A percentile compares a stretch with the other conserved stretches of the same genome.
Evolutionary conservation across 1,284 basidiomycete genomes (phyloP).

Genomic region (Anthracocystis setariae): DNA sequence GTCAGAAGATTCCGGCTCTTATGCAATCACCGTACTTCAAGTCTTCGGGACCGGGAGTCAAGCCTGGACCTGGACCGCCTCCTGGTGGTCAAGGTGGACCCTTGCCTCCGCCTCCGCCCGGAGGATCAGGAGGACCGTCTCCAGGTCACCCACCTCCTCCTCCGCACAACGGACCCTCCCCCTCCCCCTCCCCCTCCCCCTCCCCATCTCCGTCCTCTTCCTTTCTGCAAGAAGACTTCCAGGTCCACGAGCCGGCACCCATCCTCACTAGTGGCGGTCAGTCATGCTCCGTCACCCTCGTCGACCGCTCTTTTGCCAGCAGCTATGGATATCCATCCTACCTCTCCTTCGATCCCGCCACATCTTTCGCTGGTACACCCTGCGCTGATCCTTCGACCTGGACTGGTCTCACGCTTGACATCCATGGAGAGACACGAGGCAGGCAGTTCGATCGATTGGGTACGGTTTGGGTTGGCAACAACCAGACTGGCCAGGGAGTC

Average conservation of each 20-base stretch:
- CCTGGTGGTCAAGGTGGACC: background rate
- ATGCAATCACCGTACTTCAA: slow-evolving; percentile 29
- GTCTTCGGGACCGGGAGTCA: slow-evolving; percentile 4
- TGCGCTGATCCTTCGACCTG: slow-evolving; percentile 40
- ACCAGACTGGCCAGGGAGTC: slow-evolving; percentile 32
- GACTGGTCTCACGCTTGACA: slow-evolving; percentile 39
- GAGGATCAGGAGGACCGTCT: background rate
- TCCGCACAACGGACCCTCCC: background rate
- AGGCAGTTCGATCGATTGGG: slow-evolving; percentile 57
- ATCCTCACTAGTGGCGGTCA: slow-evolving; percentile 8
- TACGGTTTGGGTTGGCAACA: slow-evolving; percentile 39
- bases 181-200: background rate
- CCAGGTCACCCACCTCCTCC: background rate
- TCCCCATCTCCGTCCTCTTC: background rate
- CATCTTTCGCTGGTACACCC: slow-evolving; percentile 4
- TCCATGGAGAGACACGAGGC: slow-evolving; percentile 35
- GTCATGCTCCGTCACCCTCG: slow-evolving; percentile 30
- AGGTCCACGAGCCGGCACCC: slow-evolving; percentile 27
- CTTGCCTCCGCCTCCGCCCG: too few relatives aligned
- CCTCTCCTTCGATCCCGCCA: slow-evolving; percentile 23
- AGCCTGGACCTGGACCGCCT: background rate
- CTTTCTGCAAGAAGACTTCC: slow-evolving; percentile 19
- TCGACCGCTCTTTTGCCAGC: slow-evolving; percentile 46
- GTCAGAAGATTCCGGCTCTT: slow-evolving; percentile 18
- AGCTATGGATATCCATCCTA: slow-evolving; percentile 43